Percentiles rank a stretch among this genome's conserved stretches.
These are phyloP conservation scores for Backusella macrospora DNA, from an alignment of 192 early-diverging fungal species.

Conservation along the genomic window DNA sequence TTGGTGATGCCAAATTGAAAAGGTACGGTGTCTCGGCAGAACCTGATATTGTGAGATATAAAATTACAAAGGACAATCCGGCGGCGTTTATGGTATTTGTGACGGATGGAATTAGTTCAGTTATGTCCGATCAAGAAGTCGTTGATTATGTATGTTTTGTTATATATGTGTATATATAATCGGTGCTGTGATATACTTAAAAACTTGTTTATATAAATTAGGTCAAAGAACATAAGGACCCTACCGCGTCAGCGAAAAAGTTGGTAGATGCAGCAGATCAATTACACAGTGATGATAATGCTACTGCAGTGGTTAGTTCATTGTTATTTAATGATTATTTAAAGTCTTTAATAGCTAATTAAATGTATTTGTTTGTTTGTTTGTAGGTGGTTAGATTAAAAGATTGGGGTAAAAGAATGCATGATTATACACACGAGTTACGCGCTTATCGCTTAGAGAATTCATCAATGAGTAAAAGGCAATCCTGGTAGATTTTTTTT, in stretches of 20 bases:
- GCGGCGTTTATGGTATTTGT: constrained; percentile 71
- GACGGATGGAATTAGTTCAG: constrained; percentile 70
- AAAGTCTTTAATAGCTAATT: neutral
- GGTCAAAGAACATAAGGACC: constrained; percentile 62
- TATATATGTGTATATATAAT: neutral
- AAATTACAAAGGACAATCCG: constrained; percentile 55
- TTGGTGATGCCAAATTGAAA: constrained; percentile 74
- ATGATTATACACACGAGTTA: constrained; percentile 66
- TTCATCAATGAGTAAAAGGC: constrained; percentile 39
- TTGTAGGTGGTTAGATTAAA: constrained; percentile 68
- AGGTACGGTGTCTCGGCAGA: constrained; percentile 72
- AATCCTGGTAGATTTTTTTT: constrained; percentile 33
- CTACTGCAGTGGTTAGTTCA: constrained; percentile 57
- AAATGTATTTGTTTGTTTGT: neutral
- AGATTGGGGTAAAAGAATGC: constrained; percentile 69
- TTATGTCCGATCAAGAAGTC: constrained; percentile 76
- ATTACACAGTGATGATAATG: constrained; percentile 72
- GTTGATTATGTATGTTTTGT: constrained; percentile 47
- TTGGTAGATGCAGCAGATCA: constrained; percentile 66
- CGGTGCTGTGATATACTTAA: neutral
- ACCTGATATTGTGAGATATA: constrained; percentile 62
- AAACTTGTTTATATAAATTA: neutral
- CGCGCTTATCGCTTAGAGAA: constrained; percentile 62
- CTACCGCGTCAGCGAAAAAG: constrained; percentile 56
- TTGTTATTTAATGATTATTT: neutral